These are phyloP conservation scores for Syzygium grande DNA, from an alignment of 345 rosid genomes.

Conservation along the genomic window DNA sequence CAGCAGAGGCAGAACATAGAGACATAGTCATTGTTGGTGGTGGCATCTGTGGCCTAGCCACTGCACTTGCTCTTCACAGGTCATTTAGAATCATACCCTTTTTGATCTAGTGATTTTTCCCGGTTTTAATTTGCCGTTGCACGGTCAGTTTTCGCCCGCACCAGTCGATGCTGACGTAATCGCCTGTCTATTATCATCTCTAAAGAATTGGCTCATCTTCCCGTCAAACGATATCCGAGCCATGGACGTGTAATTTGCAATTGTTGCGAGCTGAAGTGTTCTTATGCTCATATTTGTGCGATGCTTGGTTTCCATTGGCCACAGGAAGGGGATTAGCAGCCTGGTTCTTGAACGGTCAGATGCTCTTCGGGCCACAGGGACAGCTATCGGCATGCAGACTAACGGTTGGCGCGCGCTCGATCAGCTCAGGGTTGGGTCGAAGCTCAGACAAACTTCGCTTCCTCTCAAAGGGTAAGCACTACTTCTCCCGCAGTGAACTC, in stretches of 20 bases:
- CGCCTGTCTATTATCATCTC: not conserved
- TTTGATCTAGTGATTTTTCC: not conserved
- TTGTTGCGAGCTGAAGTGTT: too few relatives aligned
- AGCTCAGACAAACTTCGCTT: not conserved
- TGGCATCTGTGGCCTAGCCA: slow-evolving; percentile 13
- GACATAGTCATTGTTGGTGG: not conserved
- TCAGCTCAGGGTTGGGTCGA: not conserved
- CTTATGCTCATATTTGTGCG: not conserved
- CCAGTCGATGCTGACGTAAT: not conserved
- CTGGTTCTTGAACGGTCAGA: slow-evolving; percentile 8
- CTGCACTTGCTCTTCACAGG: slow-evolving; percentile 18
- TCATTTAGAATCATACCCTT: not conserved
- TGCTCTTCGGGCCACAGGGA: slow-evolving; percentile 1
- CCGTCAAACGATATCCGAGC: not conserved
- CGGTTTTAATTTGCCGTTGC: not conserved
- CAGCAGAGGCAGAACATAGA: not conserved
- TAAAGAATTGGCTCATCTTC: not conserved
- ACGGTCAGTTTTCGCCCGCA: not conserved
- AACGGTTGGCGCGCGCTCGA: slow-evolving; percentile 4
- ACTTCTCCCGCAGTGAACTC: not conserved
- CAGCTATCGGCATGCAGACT: not conserved
- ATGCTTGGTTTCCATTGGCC: not conserved
- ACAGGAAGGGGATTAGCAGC: slow-evolving; percentile 7
- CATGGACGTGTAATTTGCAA: not conserved
- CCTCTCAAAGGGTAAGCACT: not conserved